A percentile compares a stretch with the other conserved stretches of the same genome.
phyloP scores from a whole-genome alignment of 2,329 filamentous ascomycete genomes.

The Tolypocladium paradoxum region DNA sequence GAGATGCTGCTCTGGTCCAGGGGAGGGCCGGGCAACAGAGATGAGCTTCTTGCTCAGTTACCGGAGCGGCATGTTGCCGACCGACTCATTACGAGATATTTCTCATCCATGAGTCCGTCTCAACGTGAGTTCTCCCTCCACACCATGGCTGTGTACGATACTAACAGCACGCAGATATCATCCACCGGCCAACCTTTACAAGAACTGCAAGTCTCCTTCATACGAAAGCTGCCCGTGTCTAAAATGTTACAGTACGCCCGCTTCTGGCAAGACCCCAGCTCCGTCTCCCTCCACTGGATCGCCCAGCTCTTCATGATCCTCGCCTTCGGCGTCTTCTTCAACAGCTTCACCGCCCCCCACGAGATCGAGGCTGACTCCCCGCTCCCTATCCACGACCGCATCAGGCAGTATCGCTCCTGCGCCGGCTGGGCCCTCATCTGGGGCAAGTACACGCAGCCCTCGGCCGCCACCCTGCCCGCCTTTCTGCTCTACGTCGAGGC shows the following conservation, averaged over 20 bases:
- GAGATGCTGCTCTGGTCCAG: conserved; percentile 33
- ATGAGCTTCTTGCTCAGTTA: conserved; percentile 36
- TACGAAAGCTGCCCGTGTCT: neutral
- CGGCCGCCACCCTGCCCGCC: conserved; percentile 35
- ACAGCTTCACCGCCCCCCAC: conserved; percentile 29
- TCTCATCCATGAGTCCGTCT: conserved; percentile 40
- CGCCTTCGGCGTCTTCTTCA: conserved; percentile 32
- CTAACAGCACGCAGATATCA: conserved; percentile 27
- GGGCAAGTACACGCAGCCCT: conserved; percentile 40
- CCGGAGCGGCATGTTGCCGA: conserved; percentile 37
- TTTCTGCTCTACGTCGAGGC: conserved; percentile 42
- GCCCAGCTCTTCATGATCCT: conserved; percentile 39
- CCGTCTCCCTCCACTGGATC: conserved; percentile 33
- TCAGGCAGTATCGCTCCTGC: conserved; percentile 36
- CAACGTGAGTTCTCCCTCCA: conserved; percentile 27
- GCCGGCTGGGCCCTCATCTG: conserved; percentile 40
- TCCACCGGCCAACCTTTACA: conserved; percentile 42
- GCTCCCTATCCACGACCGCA: conserved; percentile 30
- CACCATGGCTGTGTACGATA: neutral
- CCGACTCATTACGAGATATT: conserved; percentile 40
- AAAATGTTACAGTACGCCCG: conserved; percentile 29
- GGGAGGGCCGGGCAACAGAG: conserved; percentile 26
- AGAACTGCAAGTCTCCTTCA: conserved; percentile 23
- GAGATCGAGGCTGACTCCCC: conserved; percentile 31
- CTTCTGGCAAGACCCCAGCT: conserved; percentile 35